A percentile compares a stretch with the other conserved stretches of the same genome.
Conservation (phyloP, 192 early-diverging fungal genomes). For the Backusella mclennaniae region DNA sequence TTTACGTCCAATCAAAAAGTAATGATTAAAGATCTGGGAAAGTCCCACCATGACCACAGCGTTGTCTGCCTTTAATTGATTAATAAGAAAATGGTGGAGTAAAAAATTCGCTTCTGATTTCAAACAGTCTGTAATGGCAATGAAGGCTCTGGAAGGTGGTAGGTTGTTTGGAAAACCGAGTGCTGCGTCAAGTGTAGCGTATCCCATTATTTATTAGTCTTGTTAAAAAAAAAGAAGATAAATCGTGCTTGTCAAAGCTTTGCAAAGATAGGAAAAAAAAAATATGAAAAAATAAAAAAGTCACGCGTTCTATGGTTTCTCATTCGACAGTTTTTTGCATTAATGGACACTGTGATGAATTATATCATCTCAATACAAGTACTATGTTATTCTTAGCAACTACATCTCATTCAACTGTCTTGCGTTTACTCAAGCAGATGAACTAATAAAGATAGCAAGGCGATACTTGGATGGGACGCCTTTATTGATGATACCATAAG, state of each 20-base stretch:
- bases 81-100: slow-evolving; percentile 60
- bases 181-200: slow-evolving; percentile 45
- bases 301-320: neutral
- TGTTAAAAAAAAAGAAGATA: neutral
- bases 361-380: too few species aligned
- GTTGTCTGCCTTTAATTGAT: slow-evolving; percentile 54
- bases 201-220: slow-evolving; percentile 40
- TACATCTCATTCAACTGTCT: too few species aligned
- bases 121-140: slow-evolving; percentile 57
- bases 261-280: neutral
- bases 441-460: too few species aligned
- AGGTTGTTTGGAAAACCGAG: slow-evolving; percentile 45
- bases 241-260: neutral
- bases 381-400: too few species aligned
- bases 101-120: slow-evolving; percentile 58
- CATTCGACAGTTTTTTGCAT: neutral
- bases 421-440: too few species aligned
- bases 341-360: neutral
- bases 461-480: too few species aligned
- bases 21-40: slow-evolving; percentile 58
- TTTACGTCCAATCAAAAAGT: slow-evolving; percentile 55
- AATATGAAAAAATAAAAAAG: neutral
- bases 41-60: slow-evolving; percentile 56
- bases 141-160: slow-evolving; percentile 39
- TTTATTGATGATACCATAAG: too few species aligned